Percentiles rank a stretch among this genome's conserved stretches.
Evolutionary conservation across 768 basidiomycete species (phyloP).

Genomic region (Trametopsis cervina): DNA sequence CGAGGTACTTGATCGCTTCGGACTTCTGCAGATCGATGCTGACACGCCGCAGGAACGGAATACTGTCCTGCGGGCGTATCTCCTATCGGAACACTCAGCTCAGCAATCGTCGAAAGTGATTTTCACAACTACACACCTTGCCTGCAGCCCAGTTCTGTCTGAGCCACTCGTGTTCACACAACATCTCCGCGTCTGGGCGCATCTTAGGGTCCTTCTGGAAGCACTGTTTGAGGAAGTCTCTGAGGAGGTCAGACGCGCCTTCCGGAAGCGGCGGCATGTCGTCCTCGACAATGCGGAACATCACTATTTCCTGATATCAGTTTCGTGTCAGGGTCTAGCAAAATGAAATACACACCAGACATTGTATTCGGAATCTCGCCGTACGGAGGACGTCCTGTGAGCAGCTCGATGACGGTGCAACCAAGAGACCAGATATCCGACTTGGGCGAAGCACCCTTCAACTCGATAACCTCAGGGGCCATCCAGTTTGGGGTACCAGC

Average conservation of each 20-base stretch:
- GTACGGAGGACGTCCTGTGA: conserved; percentile 91
- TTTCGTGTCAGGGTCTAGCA: not conserved
- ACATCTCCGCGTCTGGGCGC: conserved; percentile 77
- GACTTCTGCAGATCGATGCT: conserved; percentile 79
- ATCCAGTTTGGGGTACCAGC: conserved; percentile 99
- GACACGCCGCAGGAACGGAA: conserved; percentile 90
- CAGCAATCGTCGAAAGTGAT: not conserved
- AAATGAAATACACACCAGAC: conserved; percentile 50
- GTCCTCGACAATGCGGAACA: conserved; percentile 98
- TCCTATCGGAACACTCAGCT: conserved; percentile 37
- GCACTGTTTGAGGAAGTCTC: conserved; percentile 79
- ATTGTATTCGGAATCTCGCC: conserved; percentile 84
- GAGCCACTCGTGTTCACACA: conserved; percentile 92
- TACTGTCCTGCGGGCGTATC: conserved; percentile 86
- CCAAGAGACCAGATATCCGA: conserved; percentile 95
- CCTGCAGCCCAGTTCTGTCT: conserved; percentile 72
- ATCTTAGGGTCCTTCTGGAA: conserved; percentile 82
- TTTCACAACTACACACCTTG: conserved; percentile 44
- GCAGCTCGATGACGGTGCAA: conserved; percentile 89
- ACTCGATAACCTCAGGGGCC: conserved; percentile 96
- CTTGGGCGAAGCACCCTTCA: conserved; percentile 89
- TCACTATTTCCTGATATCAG: too few relatives aligned
- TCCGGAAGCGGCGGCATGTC: conserved; percentile 82
- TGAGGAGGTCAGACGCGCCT: conserved; percentile 65
- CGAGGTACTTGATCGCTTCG: conserved; percentile 49